Evolutionary conservation across 1,284 basidiomycete species (phyloP).

Genomic region (Macrocystidia cucumis): DNA sequence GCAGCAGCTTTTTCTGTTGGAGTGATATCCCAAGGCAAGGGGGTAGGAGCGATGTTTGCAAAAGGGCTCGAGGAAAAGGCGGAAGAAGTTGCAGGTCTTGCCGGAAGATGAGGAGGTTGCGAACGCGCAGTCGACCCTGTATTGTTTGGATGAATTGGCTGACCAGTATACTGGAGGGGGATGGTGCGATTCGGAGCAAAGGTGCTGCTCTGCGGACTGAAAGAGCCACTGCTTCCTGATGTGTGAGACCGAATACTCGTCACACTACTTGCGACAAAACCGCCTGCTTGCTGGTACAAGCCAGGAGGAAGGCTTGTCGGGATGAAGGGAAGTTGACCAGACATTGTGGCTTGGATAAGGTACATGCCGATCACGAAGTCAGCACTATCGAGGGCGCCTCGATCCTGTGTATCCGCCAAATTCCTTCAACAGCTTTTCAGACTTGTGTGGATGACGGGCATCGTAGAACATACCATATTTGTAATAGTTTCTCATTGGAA

Average conservation of each 20-base stretch:
- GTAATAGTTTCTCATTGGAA: conserved; percentile 82
- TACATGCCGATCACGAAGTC: conserved; percentile 99
- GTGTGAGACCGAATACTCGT: conserved; percentile 39
- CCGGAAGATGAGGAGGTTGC: conserved; percentile 29
- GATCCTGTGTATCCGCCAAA: conserved; percentile 89
- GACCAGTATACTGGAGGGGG: conserved; percentile 62
- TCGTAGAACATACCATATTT: conserved; percentile 73
- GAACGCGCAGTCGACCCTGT: conserved; percentile 25
- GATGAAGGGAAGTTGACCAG: conserved; percentile 65
- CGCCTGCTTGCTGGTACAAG: conserved; percentile 81
- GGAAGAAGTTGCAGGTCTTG: conserved; percentile 34
- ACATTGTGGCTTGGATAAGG: conserved; percentile 90
- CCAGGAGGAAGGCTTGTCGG: conserved; percentile 81
- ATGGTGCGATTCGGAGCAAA: conserved; percentile 31
- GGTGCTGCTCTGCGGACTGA: conserved; percentile 37
- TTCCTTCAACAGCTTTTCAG: conserved; percentile 46
- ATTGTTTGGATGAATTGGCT: conserved; percentile 32
- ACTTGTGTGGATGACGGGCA: background rate
- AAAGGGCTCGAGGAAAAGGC: conserved; percentile 22
- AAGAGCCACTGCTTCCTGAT: conserved; percentile 53
- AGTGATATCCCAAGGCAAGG: conserved; percentile 76
- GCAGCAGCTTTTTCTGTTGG: conserved; percentile 74
- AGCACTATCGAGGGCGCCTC: conserved; percentile 83
- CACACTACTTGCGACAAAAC: conserved; percentile 21
- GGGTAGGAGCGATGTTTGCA: too few species aligned